These are phyloP conservation scores for Protomyces lactucae-debilis DNA, from an alignment of 1,139 yeast genomes.

Conservation along the genomic window DNA sequence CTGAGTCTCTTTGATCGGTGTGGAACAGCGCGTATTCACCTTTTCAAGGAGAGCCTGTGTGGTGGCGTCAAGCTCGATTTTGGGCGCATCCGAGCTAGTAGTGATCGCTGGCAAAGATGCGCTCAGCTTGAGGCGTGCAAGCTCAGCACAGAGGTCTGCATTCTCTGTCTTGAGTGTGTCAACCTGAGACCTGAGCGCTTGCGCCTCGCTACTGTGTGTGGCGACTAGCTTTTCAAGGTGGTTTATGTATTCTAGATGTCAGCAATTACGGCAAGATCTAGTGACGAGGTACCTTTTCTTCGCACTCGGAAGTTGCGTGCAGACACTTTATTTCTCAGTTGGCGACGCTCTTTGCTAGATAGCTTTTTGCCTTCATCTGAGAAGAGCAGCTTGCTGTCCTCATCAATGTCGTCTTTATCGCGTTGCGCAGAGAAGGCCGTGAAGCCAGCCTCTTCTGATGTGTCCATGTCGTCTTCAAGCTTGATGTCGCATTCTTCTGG, in stretches of 20 bases:
- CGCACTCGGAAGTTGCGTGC: slow-evolving; percentile 40
- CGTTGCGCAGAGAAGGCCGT: slow-evolving; percentile 13
- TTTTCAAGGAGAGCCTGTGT: background rate
- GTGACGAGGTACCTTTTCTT: slow-evolving; percentile 32
- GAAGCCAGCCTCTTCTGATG: slow-evolving; percentile 12
- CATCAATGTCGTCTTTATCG: slow-evolving; percentile 33
- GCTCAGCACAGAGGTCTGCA: slow-evolving; percentile 13
- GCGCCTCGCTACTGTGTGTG: slow-evolving; percentile 33
- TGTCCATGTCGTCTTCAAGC: background rate
- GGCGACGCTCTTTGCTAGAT: slow-evolving; percentile 38
- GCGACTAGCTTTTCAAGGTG: slow-evolving; percentile 37
- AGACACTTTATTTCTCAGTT: slow-evolving; percentile 38
- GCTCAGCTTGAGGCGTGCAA: slow-evolving; percentile 10
- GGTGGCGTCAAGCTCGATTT: background rate
- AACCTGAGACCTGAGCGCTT: slow-evolving; percentile 32
- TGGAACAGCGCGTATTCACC: background rate
- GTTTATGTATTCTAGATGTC: slow-evolving; percentile 35
- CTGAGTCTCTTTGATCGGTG: slow-evolving; percentile 7
- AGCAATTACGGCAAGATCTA: background rate
- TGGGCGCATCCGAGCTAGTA: background rate
- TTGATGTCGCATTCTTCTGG: background rate
- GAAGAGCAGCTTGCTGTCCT: slow-evolving; percentile 37
- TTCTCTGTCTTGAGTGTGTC: slow-evolving; percentile 31
- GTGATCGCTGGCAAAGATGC: slow-evolving; percentile 1
- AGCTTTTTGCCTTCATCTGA: slow-evolving; percentile 38